Base-by-base conservation (phyloP, 169 alveolate genomes). In the Amoebophrya sp. region DNA sequence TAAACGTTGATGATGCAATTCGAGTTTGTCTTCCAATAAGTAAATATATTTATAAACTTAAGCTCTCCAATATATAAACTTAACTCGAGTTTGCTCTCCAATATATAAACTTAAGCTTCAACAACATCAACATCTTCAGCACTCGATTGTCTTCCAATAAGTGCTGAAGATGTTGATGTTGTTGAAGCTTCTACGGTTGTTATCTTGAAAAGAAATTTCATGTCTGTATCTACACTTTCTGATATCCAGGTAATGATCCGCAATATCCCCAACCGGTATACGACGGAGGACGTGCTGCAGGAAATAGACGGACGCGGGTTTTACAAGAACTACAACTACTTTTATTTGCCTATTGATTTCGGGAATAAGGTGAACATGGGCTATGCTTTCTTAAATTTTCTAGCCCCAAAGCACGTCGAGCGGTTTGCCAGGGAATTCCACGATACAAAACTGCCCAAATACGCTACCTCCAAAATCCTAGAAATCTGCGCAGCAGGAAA, bases 301-400 rank as follows among this genome's bases (percentile, higher is more conserved):
- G 94, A 94, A 90, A 94, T 95, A 18, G 94, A 95, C 92, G n/a
- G 38, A 41, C 53, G 39, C 24, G 94, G 95, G 76, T 95, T 93
- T 92, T 93, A 93, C 78, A 96, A 95, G 3, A 93, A 91, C 91
- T 96, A 95, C 91, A 97, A 95, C 93, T 95, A 95, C 90, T 91
- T 96, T 54, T 96, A 96, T 92, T 92, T 96, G 77, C 98, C 98
- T 40, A 95, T 95, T 89, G 65, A 47, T 18, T 78, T 92, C 91
- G 91, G 93, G 95, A 96, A 96, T 91, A 94, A 94, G 78, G 95
- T 97, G 93, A 96, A 96, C 89, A 95, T 94, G 89, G 98, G 98
- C n/a, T 96, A 96, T 92, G 97, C 98, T 78, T 96, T 96, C 91
- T 95, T 96, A 55, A 96, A 96, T 94, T 95, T 96, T 93, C 93